These are phyloP conservation scores for Allium sativum DNA, from an alignment of 106 monocot genomes.

Conservation along the genomic window DNA sequence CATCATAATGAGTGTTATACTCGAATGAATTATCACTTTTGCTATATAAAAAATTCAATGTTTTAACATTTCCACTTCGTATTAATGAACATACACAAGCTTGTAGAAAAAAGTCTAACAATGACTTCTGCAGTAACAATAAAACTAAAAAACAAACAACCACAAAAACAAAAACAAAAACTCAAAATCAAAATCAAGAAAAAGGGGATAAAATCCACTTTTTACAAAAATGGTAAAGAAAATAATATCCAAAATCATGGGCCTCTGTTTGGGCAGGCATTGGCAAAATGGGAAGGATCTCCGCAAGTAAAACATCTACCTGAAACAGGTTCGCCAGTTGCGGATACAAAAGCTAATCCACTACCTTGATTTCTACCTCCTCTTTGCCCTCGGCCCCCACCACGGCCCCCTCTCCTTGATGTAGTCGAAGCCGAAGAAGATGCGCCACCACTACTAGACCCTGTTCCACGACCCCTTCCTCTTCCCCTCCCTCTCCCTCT, in stretches of 20 bases:
- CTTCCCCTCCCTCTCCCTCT: slow-evolving; percentile 22
- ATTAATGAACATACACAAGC: too few relatives aligned
- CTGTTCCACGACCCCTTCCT: slow-evolving; percentile 13
- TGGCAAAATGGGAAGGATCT: slow-evolving; percentile 90
- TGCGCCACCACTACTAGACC: slow-evolving; percentile 20
- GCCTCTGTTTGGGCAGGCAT: slow-evolving; percentile 55
- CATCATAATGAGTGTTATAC: too few relatives aligned
- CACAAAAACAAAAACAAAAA: too few relatives aligned
- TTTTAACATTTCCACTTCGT: too few relatives aligned
- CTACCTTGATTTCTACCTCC: slow-evolving; percentile 15
- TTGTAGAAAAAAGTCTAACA: too few relatives aligned
- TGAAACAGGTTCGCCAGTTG: slow-evolving; percentile 66
- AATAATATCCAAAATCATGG: slow-evolving; percentile 6
- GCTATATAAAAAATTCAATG: too few relatives aligned
- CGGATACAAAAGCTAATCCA: slow-evolving; percentile 50
- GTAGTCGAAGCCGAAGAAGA: slow-evolving; percentile 16
- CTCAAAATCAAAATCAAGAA: too few relatives aligned
- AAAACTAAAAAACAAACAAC: too few relatives aligned
- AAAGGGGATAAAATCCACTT: too few relatives aligned
- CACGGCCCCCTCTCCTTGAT: slow-evolving; percentile 30
- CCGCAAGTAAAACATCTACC: slow-evolving; percentile 70
- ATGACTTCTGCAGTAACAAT: too few relatives aligned
- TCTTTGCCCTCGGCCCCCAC: slow-evolving; percentile 36
- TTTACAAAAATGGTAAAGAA: too few relatives aligned
- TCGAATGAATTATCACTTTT: too few relatives aligned